Percentiles rank a stretch among this genome's conserved stretches.
These are phyloP conservation scores for Trichoderma sp. DNA, from an alignment of 2,329 filamentous ascomycete genomes.

Conservation along the genomic window DNA sequence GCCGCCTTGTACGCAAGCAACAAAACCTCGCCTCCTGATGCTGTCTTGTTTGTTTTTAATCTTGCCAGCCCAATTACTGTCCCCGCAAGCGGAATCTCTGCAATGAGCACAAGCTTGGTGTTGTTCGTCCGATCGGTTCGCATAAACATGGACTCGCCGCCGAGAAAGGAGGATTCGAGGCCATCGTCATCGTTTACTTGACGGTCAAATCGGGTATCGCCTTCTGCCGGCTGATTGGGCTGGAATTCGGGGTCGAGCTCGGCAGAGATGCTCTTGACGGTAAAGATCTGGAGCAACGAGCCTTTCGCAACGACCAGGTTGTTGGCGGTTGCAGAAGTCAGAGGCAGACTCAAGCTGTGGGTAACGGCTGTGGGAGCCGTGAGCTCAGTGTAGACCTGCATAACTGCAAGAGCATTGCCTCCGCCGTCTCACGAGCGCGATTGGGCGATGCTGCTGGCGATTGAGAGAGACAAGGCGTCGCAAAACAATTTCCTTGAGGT, in stretches of 20 bases:
- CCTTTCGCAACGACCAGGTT: conserved; percentile 92
- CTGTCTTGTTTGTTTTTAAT: conserved; percentile 68
- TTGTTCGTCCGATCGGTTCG: conserved; percentile 62
- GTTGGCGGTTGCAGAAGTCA: conserved; percentile 69
- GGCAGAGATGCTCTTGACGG: conserved; percentile 63
- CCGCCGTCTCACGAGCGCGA: conserved; percentile 24
- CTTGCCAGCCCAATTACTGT: conserved; percentile 80
- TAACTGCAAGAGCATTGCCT: conserved; percentile 45
- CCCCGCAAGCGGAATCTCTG: conserved; percentile 79
- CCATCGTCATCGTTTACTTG: conserved; percentile 59
- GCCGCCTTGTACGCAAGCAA: conserved; percentile 85
- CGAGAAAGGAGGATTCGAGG: conserved; percentile 64
- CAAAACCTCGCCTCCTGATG: conserved; percentile 78
- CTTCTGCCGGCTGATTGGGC: conserved; percentile 36
- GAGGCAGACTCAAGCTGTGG: conserved; percentile 76
- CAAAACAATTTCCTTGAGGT: conserved; percentile 16
- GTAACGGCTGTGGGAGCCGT: conserved; percentile 92
- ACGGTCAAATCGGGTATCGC: conserved; percentile 49
- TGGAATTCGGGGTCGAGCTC: conserved; percentile 54
- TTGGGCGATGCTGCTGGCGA: conserved; percentile 19
- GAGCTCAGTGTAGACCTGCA: conserved; percentile 98
- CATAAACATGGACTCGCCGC: conserved; percentile 58
- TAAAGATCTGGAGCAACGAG: conserved; percentile 89
- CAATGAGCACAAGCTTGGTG: conserved; percentile 78
- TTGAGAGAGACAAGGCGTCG: conserved; percentile 1